phyloP scores from a whole-genome alignment of 164 flowering plant species.

The Nymphaea colorata region DNA sequence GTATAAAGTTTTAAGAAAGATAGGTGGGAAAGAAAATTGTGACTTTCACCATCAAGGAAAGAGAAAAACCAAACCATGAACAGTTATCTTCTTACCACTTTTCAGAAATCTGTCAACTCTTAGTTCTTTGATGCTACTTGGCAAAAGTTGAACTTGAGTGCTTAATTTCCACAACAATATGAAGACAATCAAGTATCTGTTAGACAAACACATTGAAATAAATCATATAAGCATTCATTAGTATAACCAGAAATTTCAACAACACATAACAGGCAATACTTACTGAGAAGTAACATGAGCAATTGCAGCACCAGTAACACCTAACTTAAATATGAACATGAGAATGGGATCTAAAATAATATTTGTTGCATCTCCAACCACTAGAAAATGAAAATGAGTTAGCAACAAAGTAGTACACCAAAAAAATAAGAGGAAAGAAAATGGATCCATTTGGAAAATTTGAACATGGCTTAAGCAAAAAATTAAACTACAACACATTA shows the following conservation, averaged over 20 bases:
- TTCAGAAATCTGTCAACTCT: slow-evolving; percentile 70
- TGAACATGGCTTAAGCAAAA: background rate
- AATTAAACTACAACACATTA: background rate
- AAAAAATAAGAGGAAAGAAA: background rate
- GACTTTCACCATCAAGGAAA: background rate
- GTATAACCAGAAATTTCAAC: background rate
- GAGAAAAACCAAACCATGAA: background rate
- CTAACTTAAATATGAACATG: slow-evolving; percentile 47
- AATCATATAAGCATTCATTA: background rate
- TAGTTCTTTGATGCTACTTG: slow-evolving; percentile 55
- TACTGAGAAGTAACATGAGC: slow-evolving; percentile 98
- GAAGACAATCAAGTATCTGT: slow-evolving; percentile 67
- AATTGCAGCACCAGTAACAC: slow-evolving; percentile 93
- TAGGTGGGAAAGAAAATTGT: background rate
- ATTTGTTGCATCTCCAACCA: slow-evolving; percentile 62
- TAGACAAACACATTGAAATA: background rate
- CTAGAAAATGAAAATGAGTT: slow-evolving; percentile 18
- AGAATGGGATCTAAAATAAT: slow-evolving; percentile 77
- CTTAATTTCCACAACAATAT: slow-evolving; percentile 48
- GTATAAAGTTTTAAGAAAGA: background rate
- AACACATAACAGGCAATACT: slow-evolving; percentile 14
- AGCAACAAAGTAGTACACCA: background rate
- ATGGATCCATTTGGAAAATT: background rate
- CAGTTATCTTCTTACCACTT: slow-evolving; percentile 35
- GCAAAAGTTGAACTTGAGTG: slow-evolving; percentile 51